These are phyloP conservation scores for Brettanomyces custersianus DNA, from an alignment of 805 yeast genomes.

Conservation along the genomic window DNA sequence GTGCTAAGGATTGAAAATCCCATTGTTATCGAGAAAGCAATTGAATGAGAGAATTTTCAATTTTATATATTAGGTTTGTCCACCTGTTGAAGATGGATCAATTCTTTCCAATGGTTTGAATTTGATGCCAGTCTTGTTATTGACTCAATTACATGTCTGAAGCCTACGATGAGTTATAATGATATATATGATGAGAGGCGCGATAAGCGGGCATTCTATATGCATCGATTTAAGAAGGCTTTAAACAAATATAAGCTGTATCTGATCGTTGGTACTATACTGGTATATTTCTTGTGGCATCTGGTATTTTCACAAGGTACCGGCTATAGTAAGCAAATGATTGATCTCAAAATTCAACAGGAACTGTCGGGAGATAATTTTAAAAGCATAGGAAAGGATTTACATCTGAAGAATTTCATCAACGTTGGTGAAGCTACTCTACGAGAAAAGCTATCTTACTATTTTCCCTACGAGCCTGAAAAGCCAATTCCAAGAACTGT, in stretches of 20 bases:
- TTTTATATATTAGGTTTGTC: too few relatives aligned
- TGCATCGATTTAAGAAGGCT: background rate
- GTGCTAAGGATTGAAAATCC: too few relatives aligned
- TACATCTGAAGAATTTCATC: slow-evolving; percentile 9
- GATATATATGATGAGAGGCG: slow-evolving; percentile 9
- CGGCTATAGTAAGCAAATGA: background rate
- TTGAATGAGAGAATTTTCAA: too few relatives aligned
- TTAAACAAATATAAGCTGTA: slow-evolving; percentile 5
- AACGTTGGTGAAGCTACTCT: slow-evolving; percentile 15
- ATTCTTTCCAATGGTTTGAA: too few relatives aligned
- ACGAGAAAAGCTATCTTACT: slow-evolving; percentile 54
- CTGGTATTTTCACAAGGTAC: background rate
- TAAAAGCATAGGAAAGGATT: slow-evolving; percentile 8
- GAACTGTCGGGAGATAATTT: slow-evolving; percentile 10
- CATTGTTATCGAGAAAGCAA: too few relatives aligned
- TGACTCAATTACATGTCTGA: too few relatives aligned
- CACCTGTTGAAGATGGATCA: too few relatives aligned
- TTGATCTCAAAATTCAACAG: slow-evolving; percentile 1
- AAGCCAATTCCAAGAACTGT: slow-evolving; percentile 66
- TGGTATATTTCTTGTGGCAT: slow-evolving; percentile 6
- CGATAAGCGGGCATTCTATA: background rate
- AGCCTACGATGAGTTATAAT: too few relatives aligned
- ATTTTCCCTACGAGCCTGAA: slow-evolving; percentile 66
- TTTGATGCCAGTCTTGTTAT: too few relatives aligned
- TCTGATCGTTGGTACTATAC: slow-evolving; percentile 3